These are phyloP conservation scores for Tricholoma hemisulphureum DNA, from an alignment of 768 basidiomycete genomes.

Conservation along the genomic window DNA sequence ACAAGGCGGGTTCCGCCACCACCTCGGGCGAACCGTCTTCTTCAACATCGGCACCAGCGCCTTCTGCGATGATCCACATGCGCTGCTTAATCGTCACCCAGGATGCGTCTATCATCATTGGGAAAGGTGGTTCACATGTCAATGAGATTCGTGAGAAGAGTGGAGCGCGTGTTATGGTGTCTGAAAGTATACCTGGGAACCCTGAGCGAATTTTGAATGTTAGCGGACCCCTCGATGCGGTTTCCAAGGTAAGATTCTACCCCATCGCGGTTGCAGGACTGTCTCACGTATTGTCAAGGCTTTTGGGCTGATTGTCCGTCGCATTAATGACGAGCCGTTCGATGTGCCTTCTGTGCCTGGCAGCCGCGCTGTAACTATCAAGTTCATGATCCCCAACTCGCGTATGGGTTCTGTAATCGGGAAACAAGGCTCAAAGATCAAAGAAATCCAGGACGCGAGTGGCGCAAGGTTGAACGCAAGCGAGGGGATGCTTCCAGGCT, in stretches of 20 bases:
- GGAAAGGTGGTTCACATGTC: slow-evolving; percentile 92
- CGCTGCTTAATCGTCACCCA: slow-evolving; percentile 98
- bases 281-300: slow-evolving; percentile 53
- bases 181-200: slow-evolving; percentile 97
- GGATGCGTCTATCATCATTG: slow-evolving; percentile 99
- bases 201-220: slow-evolving; percentile 99
- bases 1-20: slow-evolving; percentile 45
- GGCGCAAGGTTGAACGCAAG: slow-evolving; percentile 95
- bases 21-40: slow-evolving; percentile 53
- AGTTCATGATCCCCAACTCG: slow-evolving; percentile 99
- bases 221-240: slow-evolving; percentile 95
- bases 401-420: slow-evolving; percentile 99
- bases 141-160: slow-evolving; percentile 99
- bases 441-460: slow-evolving; percentile 98
- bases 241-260: slow-evolving; percentile 77
- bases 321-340: slow-evolving; percentile 99
- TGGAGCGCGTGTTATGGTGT: slow-evolving; percentile 94
- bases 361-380: slow-evolving; percentile 97
- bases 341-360: slow-evolving; percentile 97
- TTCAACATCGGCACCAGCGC: slow-evolving; percentile 48
- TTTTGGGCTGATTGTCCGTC: slow-evolving; percentile 95
- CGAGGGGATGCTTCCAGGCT: slow-evolving; percentile 97
- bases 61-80: slow-evolving; percentile 91
- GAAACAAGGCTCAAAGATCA: slow-evolving; percentile 96
- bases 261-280: background rate